Conservation (phyloP, 306 rosid species). For the Citrullus colocynthis region DNA sequence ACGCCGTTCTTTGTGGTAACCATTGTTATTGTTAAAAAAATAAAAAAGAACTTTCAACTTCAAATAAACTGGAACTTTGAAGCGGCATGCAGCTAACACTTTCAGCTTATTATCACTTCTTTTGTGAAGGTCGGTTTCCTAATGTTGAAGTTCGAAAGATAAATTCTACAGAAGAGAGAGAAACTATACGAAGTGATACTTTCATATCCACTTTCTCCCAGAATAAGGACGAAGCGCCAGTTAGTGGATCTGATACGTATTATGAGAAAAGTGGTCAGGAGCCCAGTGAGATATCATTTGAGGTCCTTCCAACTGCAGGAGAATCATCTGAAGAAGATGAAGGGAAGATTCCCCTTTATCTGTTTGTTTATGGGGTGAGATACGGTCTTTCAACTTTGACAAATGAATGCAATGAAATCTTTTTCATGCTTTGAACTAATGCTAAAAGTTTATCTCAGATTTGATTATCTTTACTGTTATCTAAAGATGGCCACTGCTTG, state of each 20-base stretch:
- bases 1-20: constrained; percentile 74
- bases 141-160: constrained; percentile 70
- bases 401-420: constrained; percentile 1
- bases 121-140: constrained; percentile 58
- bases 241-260: constrained; percentile 20
- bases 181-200: constrained; percentile 23
- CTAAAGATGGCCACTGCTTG: background rate
- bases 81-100: background rate
- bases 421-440: background rate
- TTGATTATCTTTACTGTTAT: background rate
- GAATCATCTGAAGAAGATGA: constrained; percentile 34
- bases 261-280: constrained; percentile 22
- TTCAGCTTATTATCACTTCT: constrained; percentile 9
- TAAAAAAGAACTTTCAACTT: background rate
- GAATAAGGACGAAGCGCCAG: constrained; percentile 25
- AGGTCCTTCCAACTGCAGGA: constrained; percentile 26
- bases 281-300: constrained; percentile 18
- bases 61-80: background rate
- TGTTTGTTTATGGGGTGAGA: constrained; percentile 90
- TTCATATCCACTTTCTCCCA: constrained; percentile 21
- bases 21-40: background rate
- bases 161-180: constrained; percentile 37
- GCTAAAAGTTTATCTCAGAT: background rate
- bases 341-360: constrained; percentile 25
- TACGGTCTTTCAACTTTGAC: constrained; percentile 6